Percentiles rank a stretch among this genome's conserved stretches.
These are phyloP conservation scores for Diaporthe ilicicola DNA, from an alignment of 2,329 filamentous ascomycete species.

Conservation along the genomic window DNA sequence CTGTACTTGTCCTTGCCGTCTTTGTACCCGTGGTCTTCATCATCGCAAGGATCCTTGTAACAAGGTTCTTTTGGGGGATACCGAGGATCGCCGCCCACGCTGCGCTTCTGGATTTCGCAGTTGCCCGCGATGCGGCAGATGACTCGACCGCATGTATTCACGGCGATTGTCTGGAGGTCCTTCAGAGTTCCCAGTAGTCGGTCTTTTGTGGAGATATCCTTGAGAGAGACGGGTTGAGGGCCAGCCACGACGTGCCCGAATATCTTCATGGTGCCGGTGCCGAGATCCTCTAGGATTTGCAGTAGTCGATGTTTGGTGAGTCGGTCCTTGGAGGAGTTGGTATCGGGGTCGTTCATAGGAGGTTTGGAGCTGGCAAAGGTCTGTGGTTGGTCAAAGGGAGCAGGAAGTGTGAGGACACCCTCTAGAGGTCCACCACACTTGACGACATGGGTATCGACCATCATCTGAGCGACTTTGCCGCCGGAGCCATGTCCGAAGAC, in stretches of 20 bases:
- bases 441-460: neutral
- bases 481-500: conserved; percentile 29
- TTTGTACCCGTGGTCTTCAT: neutral
- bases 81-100: neutral
- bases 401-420: conserved; percentile 1
- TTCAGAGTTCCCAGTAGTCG: neutral
- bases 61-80: neutral
- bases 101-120: conserved; percentile 11
- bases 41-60: neutral
- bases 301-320: too few species aligned
- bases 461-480: neutral
- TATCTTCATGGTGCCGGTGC: too few species aligned
- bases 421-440: conserved; percentile 16
- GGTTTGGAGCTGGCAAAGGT: neutral
- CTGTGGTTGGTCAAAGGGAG: neutral
- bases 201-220: neutral
- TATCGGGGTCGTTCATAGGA: neutral
- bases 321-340: too few species aligned
- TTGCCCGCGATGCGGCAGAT: neutral
- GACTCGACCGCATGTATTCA: neutral
- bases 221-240: too few species aligned
- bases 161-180: neutral
- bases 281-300: too few species aligned
- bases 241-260: too few species aligned
- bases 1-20: neutral